Evolutionary conservation across 1,284 basidiomycete genomes (phyloP).

Genomic region (Dichomitus squalens): DNA sequence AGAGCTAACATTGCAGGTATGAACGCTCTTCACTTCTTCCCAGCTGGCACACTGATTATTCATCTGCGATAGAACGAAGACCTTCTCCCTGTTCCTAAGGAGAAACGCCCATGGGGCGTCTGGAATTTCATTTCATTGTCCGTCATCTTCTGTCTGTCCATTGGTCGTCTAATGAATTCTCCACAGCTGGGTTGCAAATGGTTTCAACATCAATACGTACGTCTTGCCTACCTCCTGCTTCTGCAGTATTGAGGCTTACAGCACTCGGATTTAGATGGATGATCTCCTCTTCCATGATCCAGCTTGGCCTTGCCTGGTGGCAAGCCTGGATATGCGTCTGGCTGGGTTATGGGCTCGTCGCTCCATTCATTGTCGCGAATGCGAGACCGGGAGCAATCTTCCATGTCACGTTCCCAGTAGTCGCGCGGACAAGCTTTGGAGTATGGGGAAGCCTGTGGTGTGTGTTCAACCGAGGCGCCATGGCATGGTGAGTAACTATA

Average conservation of each 20-base stretch:
- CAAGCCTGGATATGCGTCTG: slow-evolving; percentile 81
- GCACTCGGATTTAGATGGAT: slow-evolving; percentile 54
- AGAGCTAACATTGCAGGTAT: slow-evolving; percentile 31
- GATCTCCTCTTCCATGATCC: slow-evolving; percentile 78
- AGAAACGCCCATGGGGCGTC: slow-evolving; percentile 60
- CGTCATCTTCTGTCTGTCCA: slow-evolving; percentile 17
- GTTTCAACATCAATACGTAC: slow-evolving; percentile 81
- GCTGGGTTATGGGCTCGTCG: slow-evolving; percentile 74
- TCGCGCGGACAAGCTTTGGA: slow-evolving; percentile 78
- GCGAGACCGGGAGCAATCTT: slow-evolving; percentile 82
- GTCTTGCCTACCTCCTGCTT: slow-evolving; percentile 32
- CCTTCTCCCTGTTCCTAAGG: slow-evolving; percentile 57
- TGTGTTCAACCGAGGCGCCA: slow-evolving; percentile 77
- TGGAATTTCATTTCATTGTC: slow-evolving; percentile 71
- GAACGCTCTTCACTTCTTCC: slow-evolving; percentile 21
- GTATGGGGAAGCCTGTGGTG: slow-evolving; percentile 85
- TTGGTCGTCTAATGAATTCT: not conserved
- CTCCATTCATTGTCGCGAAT: slow-evolving; percentile 78
- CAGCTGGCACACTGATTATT: not conserved
- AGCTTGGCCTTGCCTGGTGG: slow-evolving; percentile 80
- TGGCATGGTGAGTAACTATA: slow-evolving; percentile 62
- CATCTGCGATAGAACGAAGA: slow-evolving; percentile 56
- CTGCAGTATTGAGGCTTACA: slow-evolving; percentile 4
- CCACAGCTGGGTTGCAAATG: slow-evolving; percentile 78
- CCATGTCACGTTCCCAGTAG: slow-evolving; percentile 82